phyloP scores from a whole-genome alignment of 805 yeast species.

The Metschnikowia aberdeeniae region DNA sequence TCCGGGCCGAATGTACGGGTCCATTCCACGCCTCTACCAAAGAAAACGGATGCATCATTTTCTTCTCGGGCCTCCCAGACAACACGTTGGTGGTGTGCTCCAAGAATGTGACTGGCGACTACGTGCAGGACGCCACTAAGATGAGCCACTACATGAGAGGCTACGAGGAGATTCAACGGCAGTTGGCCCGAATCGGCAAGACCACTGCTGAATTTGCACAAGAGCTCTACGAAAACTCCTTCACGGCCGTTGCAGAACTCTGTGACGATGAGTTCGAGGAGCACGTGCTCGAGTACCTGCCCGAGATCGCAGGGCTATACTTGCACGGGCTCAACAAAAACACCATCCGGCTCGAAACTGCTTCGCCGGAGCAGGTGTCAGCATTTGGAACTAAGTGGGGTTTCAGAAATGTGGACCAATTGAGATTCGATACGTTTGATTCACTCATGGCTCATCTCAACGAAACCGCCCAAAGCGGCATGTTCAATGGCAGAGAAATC shows the following conservation, averaged over 20 bases:
- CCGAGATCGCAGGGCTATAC: slow-evolving; percentile 73
- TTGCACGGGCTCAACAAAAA: slow-evolving; percentile 85
- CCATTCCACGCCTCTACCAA: slow-evolving; percentile 81
- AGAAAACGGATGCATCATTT: slow-evolving; percentile 91
- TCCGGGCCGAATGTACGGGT: slow-evolving; percentile 45
- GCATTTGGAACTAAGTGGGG: slow-evolving; percentile 66
- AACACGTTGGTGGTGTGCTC: slow-evolving; percentile 85
- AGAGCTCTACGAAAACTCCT: slow-evolving; percentile 44
- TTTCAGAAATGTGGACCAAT: slow-evolving; percentile 54
- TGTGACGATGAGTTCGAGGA: slow-evolving; percentile 95
- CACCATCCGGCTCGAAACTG: slow-evolving; percentile 57
- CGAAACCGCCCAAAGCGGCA: slow-evolving; percentile 59
- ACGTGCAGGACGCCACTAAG: slow-evolving; percentile 6
- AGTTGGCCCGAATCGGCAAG: slow-evolving; percentile 42
- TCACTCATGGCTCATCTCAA: slow-evolving; percentile 51
- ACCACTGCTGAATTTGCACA: slow-evolving; percentile 51
- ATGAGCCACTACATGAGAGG: slow-evolving; percentile 79
- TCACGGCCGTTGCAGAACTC: slow-evolving; percentile 87
- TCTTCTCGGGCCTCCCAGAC: slow-evolving; percentile 70
- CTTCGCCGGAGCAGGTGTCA: slow-evolving; percentile 55
- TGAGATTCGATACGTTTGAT: slow-evolving; percentile 34
- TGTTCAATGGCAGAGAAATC: slow-evolving; percentile 64
- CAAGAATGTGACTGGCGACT: slow-evolving; percentile 79
- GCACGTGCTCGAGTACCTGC: slow-evolving; percentile 75
- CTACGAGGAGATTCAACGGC: slow-evolving; percentile 50